Conservation (phyloP, 306 rosid species). For the Amphicarpaea edgeworthii region DNA sequence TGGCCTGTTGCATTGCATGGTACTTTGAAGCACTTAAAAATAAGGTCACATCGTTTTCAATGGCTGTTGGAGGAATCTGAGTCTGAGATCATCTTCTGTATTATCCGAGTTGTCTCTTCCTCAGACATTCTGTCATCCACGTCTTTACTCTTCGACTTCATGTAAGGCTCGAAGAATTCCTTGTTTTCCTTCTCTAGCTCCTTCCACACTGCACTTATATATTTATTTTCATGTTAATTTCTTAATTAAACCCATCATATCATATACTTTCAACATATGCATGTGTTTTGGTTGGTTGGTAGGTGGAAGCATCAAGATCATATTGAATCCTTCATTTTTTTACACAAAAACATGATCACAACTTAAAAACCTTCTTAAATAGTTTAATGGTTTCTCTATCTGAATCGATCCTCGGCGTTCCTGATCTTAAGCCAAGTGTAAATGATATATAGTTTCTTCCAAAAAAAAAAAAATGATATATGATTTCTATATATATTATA, state of each 20-base stretch:
- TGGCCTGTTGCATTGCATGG: background rate
- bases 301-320: too few species aligned
- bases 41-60: conserved; percentile 48
- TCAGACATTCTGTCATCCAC: conserved; percentile 65
- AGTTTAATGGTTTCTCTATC: too few species aligned
- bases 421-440: background rate
- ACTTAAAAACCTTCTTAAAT: too few species aligned
- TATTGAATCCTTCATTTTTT: too few species aligned
- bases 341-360: too few species aligned
- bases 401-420: background rate
- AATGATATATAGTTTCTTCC: background rate
- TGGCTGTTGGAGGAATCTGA: conserved; percentile 54
- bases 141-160: conserved; percentile 53
- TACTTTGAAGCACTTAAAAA: background rate
- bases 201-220: conserved; percentile 72
- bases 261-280: background rate
- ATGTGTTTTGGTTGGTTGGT: background rate
- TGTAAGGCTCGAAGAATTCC: conserved; percentile 79
- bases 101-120: conserved; percentile 74
- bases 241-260: too few species aligned
- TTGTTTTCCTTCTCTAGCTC: conserved; percentile 84
- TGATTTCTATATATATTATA: background rate
- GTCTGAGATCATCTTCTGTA: conserved; percentile 64
- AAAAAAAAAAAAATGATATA: background rate
- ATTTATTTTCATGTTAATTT: background rate